Evolutionary conservation across 1,284 basidiomycete genomes (phyloP).

Genomic region (Fomitopsis schrenkii): DNA sequence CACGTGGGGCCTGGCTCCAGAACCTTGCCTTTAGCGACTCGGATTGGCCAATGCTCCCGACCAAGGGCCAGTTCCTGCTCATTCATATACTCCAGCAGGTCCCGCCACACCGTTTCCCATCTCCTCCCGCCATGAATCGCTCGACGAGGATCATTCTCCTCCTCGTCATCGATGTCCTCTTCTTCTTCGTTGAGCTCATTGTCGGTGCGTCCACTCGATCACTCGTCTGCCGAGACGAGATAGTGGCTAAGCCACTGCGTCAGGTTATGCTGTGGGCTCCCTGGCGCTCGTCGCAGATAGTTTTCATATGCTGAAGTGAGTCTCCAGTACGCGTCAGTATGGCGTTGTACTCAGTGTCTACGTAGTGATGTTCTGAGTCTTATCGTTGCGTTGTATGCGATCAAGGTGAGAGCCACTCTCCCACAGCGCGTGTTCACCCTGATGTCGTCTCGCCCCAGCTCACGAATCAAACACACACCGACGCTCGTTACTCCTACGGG

Average conservation of each 20-base stretch:
- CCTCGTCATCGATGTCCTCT: conserved; percentile 81
- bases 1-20: not conserved
- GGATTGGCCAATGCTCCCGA: not conserved
- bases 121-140: conserved; percentile 51
- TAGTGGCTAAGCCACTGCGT: conserved; percentile 4
- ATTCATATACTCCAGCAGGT: not conserved
- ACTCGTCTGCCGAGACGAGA: not conserved
- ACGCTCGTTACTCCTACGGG: conserved; percentile 81
- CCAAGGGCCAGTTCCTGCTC: not conserved
- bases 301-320: conserved; percentile 97
- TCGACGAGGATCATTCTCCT: conserved; percentile 77
- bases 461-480: conserved; percentile 48
- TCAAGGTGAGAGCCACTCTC: conserved; percentile 58
- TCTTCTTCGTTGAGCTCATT: conserved; percentile 92
- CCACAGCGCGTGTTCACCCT: not conserved
- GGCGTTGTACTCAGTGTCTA: conserved; percentile 5
- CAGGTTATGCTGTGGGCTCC: conserved; percentile 92
- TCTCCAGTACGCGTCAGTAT: not conserved
- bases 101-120: not conserved
- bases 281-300: conserved; percentile 95
- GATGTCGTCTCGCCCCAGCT: conserved; percentile 38
- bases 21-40: not conserved
- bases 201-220: conserved; percentile 48
- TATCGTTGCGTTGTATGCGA: conserved; percentile 94
- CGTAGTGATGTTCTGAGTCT: conserved; percentile 91